phyloP scores from a whole-genome alignment of 495 filamentous ascomycete genomes.

The Penicillium silybi region DNA sequence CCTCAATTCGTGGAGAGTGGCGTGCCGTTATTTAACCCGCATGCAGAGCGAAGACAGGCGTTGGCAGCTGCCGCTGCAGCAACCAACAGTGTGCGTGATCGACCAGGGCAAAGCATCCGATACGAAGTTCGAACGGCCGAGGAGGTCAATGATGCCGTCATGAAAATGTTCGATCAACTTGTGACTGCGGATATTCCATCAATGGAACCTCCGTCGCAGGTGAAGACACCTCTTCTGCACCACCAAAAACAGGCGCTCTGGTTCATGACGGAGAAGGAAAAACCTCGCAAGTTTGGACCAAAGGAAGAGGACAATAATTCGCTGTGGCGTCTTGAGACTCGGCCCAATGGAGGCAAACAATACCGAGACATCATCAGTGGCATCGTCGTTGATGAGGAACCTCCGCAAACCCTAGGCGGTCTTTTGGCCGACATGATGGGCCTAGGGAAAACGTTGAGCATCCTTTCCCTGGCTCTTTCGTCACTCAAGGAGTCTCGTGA shows the following conservation, averaged over 20 bases:
- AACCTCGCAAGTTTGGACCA: conserved; percentile 50
- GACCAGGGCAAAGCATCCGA: conserved; percentile 25
- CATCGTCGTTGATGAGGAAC: conserved; percentile 56
- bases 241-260: conserved; percentile 91
- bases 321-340: conserved; percentile 62
- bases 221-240: conserved; percentile 68
- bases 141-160: conserved; percentile 78
- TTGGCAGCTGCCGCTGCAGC: conserved; percentile 23
- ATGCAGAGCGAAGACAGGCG: conserved; percentile 45
- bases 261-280: conserved; percentile 84
- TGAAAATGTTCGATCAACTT: conserved; percentile 83
- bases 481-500: conserved; percentile 55
- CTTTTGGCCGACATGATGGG: conserved; percentile 98
- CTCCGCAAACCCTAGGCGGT: conserved; percentile 72
- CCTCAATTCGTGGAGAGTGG: conserved; percentile 62
- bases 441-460: conserved; percentile 87
- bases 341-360: conserved; percentile 48
- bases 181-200: conserved; percentile 70
- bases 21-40: conserved; percentile 66
- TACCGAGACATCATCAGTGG: conserved; percentile 86
- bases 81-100: conserved; percentile 15
- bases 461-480: conserved; percentile 68
- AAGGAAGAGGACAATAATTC: conserved; percentile 61
- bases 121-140: conserved; percentile 66
- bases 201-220: conserved; percentile 57